Evolutionary conservation across 495 filamentous ascomycete genomes (phyloP).

Genomic region (Parathielavia hyrcaniae): DNA sequence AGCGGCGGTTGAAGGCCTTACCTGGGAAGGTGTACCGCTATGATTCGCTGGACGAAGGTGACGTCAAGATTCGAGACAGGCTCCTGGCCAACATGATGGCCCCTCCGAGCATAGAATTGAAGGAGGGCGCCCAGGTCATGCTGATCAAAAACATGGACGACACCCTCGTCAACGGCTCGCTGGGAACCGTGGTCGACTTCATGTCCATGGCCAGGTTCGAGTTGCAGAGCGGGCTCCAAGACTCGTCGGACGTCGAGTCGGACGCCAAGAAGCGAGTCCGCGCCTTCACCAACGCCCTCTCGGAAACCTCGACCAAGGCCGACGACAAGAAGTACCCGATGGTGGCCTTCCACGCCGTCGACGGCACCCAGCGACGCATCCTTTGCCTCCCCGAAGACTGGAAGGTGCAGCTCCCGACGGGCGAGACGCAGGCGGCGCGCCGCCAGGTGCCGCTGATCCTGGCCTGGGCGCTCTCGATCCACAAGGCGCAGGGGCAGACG

Average conservation of each 20-base stretch:
- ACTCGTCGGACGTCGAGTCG: slow-evolving; percentile 39
- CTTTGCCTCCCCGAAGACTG: slow-evolving; percentile 81
- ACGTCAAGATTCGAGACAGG: slow-evolving; percentile 62
- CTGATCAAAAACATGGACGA: slow-evolving; percentile 99
- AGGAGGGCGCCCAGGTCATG: slow-evolving; percentile 95
- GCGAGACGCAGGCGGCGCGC: slow-evolving; percentile 83
- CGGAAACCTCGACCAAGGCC: slow-evolving; percentile 22
- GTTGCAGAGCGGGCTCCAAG: slow-evolving; percentile 48
- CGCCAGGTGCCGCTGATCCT: slow-evolving; percentile 79
- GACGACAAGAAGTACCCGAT: slow-evolving; percentile 61
- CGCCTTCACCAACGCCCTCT: slow-evolving; percentile 33
- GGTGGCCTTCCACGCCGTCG: slow-evolving; percentile 71
- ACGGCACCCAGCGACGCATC: slow-evolving; percentile 69
- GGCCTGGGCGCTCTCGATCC: slow-evolving; percentile 94
- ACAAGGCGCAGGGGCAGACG: slow-evolving; percentile 97
- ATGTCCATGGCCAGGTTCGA: slow-evolving; percentile 80
- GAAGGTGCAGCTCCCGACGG: slow-evolving; percentile 95
- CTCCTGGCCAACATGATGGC: slow-evolving; percentile 90
- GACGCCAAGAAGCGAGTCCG: slow-evolving; percentile 44
- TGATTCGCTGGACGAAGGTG: slow-evolving; percentile 70
- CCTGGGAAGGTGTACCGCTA: slow-evolving; percentile 63
- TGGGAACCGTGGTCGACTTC: slow-evolving; percentile 79
- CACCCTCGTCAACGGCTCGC: slow-evolving; percentile 83
- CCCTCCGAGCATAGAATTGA: slow-evolving; percentile 65
- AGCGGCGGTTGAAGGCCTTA: slow-evolving; percentile 61